These are phyloP conservation scores for Malassezia dermatis DNA, from an alignment of 1,284 basidiomycete genomes.

Conservation along the genomic window DNA sequence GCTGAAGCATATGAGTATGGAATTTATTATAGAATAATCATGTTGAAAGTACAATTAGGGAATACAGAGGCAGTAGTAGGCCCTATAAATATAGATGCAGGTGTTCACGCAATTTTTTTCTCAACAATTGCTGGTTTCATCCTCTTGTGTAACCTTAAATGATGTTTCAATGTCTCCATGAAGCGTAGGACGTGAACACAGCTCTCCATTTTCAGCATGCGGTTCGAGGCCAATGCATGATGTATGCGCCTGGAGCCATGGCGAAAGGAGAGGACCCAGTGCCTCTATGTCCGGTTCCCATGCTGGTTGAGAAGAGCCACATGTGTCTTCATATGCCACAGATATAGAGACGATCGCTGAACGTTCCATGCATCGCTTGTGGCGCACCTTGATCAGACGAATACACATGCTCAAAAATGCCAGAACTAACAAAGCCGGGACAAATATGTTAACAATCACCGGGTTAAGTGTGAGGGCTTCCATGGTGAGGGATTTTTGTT, in stretches of 20 bases:
- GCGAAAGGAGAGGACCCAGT: neutral
- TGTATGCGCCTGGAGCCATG: neutral
- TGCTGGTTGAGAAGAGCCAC: neutral
- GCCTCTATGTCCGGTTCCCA: neutral
- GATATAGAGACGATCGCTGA: neutral
- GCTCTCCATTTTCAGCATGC: neutral
- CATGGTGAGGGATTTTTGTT: neutral
- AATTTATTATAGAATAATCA: neutral
- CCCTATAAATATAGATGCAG: neutral
- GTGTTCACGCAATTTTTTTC: neutral
- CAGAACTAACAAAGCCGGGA: neutral
- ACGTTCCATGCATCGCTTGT: neutral
- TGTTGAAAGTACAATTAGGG: neutral
- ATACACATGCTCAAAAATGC: neutral
- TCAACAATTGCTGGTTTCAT: neutral
- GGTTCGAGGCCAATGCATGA: neutral
- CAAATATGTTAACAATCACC: neutral
- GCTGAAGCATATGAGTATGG: neutral
- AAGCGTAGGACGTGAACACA: neutral
- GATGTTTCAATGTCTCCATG: constrained; percentile 1
- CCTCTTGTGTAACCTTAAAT: neutral
- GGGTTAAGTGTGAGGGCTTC: neutral
- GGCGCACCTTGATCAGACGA: neutral
- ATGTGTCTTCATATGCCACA: neutral
- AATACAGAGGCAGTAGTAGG: neutral